Base-by-base conservation (phyloP, 2,329 filamentous ascomycete genomes). In the Hypomyces rosellus region DNA sequence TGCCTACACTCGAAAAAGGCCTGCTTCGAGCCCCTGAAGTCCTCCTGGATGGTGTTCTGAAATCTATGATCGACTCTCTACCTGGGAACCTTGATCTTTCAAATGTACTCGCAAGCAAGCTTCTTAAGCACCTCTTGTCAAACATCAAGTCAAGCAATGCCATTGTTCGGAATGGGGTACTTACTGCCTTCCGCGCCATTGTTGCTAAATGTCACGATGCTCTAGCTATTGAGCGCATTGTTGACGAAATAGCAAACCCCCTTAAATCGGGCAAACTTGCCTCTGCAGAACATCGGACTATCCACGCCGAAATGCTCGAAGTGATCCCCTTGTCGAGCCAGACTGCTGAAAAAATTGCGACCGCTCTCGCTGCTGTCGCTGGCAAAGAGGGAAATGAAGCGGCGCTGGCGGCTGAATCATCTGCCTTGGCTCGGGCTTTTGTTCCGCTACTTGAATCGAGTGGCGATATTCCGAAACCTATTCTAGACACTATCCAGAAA, bases 111-210 rank as follows among this genome's bases (percentile, higher is more conserved):
- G 77, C 80, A 47, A 74, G 77, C 22, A 87, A 86, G 54, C 75
- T 99, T 34, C 69, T 95, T 36, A 97, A 96, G 66, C 89, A 90
- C 5, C 73, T 99, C 12, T 70, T 97, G n/a, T 84, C 89, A 38
- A 96, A 90, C 63, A 76, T 91, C 66, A 96, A 95, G 68, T 97
- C 93, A 1, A 91, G 87, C 62, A 97, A 96, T 65, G 73, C 81
- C 13, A 69, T 70, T 2, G 89, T 96, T 54, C 84, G 92, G 50
- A 80, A 80, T 54, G 90, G 89, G 20, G 87, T 88, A 8, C 70
- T 91, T 18, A 75, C 78, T 37, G 86, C 86, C 7, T 96, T 97
- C 65, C 77, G 78, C 56, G 78, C 80, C 9, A 74, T 91, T n/a
- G 79, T 88, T 30, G 66, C 71, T 39, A 77, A 79, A 57, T 87